Conservation (phyloP, 2,329 filamentous ascomycete species). For the Lasiodiplodia gonubiensis region DNA sequence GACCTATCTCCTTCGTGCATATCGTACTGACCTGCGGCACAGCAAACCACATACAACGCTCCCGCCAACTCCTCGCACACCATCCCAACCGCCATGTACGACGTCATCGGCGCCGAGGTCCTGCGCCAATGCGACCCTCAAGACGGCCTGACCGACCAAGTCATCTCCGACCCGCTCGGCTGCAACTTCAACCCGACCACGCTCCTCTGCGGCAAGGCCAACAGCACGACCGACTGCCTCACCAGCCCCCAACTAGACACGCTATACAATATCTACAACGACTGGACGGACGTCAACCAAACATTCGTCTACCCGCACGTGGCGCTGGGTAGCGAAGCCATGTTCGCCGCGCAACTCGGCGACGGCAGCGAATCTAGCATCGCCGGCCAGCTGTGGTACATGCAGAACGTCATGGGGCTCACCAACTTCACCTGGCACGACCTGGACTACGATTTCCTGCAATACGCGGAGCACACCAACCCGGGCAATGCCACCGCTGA, state of each 20-base stretch:
- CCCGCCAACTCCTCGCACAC: not conserved
- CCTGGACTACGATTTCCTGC: conserved; percentile 48
- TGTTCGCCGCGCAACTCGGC: conserved; percentile 34
- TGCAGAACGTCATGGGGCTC: conserved; percentile 50
- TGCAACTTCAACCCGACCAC: conserved; percentile 12
- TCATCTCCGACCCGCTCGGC: not conserved
- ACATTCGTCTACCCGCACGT: conserved; percentile 51
- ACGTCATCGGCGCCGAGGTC: conserved; percentile 2
- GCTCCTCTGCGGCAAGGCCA: not conserved
- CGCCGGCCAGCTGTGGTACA: conserved; percentile 46
- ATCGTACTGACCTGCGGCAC: not conserved
- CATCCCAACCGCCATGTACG: not conserved
- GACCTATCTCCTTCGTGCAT: conserved; percentile 47
- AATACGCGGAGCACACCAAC: conserved; percentile 48
- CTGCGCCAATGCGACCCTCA: conserved; percentile 12
- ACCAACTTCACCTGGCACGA: conserved; percentile 38
- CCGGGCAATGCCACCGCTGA: conserved; percentile 58
- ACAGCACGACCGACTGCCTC: not conserved
- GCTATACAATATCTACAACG: conserved; percentile 33
- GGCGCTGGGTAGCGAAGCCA: conserved; percentile 46
- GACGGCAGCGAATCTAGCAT: conserved; percentile 42
- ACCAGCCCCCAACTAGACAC: not conserved
- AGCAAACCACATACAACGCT: conserved; percentile 41
- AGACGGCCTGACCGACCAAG: conserved; percentile 4
- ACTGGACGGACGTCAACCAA: conserved; percentile 49